Base-by-base conservation (phyloP, 495 filamentous ascomycete genomes). In the Cladorrhinum samala region DNA sequence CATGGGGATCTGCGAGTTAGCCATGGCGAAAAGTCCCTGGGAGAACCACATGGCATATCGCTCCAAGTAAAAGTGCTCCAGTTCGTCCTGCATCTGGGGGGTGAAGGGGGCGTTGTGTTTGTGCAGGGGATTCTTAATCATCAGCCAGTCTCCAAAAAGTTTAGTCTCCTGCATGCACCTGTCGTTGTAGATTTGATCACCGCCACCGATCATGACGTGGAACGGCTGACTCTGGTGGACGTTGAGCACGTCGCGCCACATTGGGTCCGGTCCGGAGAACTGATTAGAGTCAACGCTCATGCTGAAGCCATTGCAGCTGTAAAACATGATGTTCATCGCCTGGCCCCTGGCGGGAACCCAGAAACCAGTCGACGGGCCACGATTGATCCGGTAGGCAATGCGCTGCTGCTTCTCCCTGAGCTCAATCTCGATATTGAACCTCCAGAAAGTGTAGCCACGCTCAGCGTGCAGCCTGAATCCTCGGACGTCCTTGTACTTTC, bases 301-400 rank as follows among this genome's bases (percentile, higher is more conserved):
- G 57, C 87, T 89, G 72, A 98, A 97, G 38, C 94, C 93, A 68
- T 98, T 98, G 76, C 94, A 95, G 65, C 84, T 92, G 75, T 97
- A 81, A 71, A 95, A 97, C 90, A 96, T 95, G 60, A 95, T 88
- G 71, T 97, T 95, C 94, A 98, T 97, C 7, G 86, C 79, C 69
- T 96, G 80, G 19, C 83, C 87, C 46, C 75, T 77, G 47, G 86
- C 88, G 9, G 93, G 93, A 1, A 98, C 89, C 93, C 93, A 98
- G 69, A 98, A 98, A 9, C 84, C 87, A 21, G 91, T 80, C 13
- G 90, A 84, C 6, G 92, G 91, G 3, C 91, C 93, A 54, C 83
- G 78, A 65, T 98, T 98, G 70, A 98, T 95, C 45, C 93, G 84
- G 64, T 98, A 98, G 0, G 91, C 94, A 59, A 98, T 86, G 42